Evolutionary conservation across 108 stramenopile species (phyloP), one percentile per base, ranked within the genome.

Genomic region (Nitzschia putrida): DNA sequence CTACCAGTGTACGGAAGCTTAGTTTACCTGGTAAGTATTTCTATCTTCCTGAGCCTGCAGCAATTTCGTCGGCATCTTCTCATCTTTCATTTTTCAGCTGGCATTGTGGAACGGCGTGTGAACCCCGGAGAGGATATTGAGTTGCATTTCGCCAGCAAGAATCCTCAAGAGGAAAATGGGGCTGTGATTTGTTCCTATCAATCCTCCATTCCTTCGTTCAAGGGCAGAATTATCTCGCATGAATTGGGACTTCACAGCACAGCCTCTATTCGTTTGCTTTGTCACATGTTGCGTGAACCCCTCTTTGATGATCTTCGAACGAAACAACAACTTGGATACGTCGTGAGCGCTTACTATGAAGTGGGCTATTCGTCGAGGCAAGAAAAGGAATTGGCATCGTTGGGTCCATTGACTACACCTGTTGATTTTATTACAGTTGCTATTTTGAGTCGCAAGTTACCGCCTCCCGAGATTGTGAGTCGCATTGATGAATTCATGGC

Each of bases 401-500:
- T 68, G 22, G 63, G 73, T 39, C 80, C 79, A 20, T 65, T 65
- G 42, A 73, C 80, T 10, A 81, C 82, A 21, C 80, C 86, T 6
- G 72, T 92, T 25, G 94, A 95, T 61, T 88, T 79, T 26, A 59
- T 95, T 8, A 79, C 81, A 0, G 50, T 95, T 25, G 86, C 82
- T 26, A 82, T 95, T 29, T 61, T 95, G 52, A 90, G 89, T 55
- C 80, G 82, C 4, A 92, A 91, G 68, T 64, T 83, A 21, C 39
- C 77, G 8, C 94, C 94, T 7, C 51, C 68, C 8, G 91, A 90
- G 26, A 79, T 95, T 38, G 81, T 73, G 0, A 53, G 66, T 26
- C 79, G 91, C n/a, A 86, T 95, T 37, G 94, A 95, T 54, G 86
- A 91, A 20, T 95, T 95, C 61, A 64, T 95, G 40, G 14, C 66